phyloP scores from a whole-genome alignment of 495 filamentous ascomycete genomes.

The Tetracladium setigerum region DNA sequence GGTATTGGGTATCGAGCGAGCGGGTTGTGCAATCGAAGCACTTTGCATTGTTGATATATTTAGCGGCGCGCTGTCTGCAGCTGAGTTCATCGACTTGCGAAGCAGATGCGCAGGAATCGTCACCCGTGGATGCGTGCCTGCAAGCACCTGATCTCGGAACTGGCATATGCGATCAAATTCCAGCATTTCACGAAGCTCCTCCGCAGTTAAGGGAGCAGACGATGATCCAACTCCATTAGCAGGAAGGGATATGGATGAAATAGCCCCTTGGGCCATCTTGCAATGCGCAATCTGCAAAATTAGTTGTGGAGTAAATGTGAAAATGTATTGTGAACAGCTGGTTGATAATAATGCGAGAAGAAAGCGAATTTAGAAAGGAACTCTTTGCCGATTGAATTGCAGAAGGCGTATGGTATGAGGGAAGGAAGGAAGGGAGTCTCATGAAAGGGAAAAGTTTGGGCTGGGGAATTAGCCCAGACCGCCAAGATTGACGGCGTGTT shows the following conservation, averaged over 20 bases:
- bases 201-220: constrained; percentile 25
- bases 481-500: too few relatives aligned
- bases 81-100: constrained; percentile 35
- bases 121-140: constrained; percentile 66
- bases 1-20: constrained; percentile 2
- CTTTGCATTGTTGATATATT: constrained; percentile 9
- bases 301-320: constrained; percentile 5
- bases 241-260: background rate
- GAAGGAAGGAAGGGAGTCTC: background rate
- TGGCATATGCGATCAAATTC: constrained; percentile 69
- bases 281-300: constrained; percentile 9
- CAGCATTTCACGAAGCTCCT: constrained; percentile 31
- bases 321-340: background rate
- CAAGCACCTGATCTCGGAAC: constrained; percentile 68
- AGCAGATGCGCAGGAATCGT: constrained; percentile 55
- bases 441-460: background rate
- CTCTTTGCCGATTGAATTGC: too few relatives aligned
- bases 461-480: too few relatives aligned
- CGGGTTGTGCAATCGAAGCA: constrained; percentile 1
- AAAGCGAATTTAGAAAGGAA: too few relatives aligned
- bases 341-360: too few relatives aligned
- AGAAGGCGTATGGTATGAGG: background rate
- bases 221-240: constrained; percentile 5
- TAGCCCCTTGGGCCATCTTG: constrained; percentile 19
- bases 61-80: constrained; percentile 6